Evolutionary conservation across 768 basidiomycete species (phyloP).

Genomic region (Phanerochaete sordida): DNA sequence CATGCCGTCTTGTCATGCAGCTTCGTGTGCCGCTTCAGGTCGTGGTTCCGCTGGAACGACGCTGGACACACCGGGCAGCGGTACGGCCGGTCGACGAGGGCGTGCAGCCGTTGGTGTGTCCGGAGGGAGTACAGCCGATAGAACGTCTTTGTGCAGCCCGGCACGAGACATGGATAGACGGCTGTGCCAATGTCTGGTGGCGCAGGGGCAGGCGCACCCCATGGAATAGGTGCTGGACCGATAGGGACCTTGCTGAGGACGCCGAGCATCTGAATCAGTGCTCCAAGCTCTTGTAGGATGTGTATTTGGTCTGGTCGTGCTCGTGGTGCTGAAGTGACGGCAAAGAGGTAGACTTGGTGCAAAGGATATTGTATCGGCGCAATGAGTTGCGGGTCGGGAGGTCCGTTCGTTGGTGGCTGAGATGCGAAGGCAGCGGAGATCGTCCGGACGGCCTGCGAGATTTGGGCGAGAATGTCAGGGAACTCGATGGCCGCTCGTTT

Average conservation of each 20-base stretch:
- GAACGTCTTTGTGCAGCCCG: conserved; percentile 66
- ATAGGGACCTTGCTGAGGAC: conserved; percentile 79
- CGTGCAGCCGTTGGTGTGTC: conserved; percentile 66
- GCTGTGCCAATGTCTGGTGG: conserved; percentile 61
- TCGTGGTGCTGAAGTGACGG: conserved; percentile 52
- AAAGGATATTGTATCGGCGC: conserved; percentile 69
- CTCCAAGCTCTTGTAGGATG: conserved; percentile 70
- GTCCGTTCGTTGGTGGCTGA: conserved; percentile 28
- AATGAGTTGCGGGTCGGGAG: conserved; percentile 55
- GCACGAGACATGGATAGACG: conserved; percentile 74
- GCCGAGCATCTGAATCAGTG: conserved; percentile 80
- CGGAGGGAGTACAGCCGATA: conserved; percentile 67
- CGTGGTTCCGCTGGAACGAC: conserved; percentile 76
- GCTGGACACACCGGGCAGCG: conserved; percentile 65
- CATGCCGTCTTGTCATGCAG: conserved; percentile 71
- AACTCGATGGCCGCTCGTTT: conserved; percentile 18
- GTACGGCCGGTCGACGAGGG: conserved; percentile 55
- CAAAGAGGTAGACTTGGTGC: conserved; percentile 77
- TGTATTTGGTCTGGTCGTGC: conserved; percentile 43
- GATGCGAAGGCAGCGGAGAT: conserved; percentile 49
- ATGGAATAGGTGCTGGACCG: conserved; percentile 33
- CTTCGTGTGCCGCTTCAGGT: conserved; percentile 73
- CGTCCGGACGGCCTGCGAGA: conserved; percentile 57
- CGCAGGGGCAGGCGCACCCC: conserved; percentile 28
- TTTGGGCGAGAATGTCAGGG: conserved; percentile 45